phyloP scores from a whole-genome alignment of 768 basidiomycete species.

The Leucocoprinus sp. region DNA sequence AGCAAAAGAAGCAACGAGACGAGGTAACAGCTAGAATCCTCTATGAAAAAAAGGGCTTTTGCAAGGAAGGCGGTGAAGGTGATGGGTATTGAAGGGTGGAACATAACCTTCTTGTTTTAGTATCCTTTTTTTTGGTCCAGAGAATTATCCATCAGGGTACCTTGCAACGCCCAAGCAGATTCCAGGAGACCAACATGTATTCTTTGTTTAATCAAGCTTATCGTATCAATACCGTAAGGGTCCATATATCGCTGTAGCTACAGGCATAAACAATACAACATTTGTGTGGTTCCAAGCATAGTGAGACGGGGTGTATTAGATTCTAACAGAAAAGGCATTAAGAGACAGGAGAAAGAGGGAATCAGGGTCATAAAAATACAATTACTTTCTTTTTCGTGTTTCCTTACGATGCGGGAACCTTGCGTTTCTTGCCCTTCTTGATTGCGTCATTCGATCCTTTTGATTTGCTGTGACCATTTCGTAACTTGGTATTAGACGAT shows the following conservation, averaged over 20 bases:
- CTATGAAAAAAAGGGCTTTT: constrained; percentile 82
- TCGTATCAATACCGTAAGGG: constrained; percentile 2
- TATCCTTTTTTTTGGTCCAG: not conserved
- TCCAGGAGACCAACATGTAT: not conserved
- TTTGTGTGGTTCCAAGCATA: constrained; percentile 5
- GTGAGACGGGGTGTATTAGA: not conserved
- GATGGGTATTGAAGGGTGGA: constrained; percentile 95
- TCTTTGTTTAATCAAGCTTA: not conserved
- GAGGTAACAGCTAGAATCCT: constrained; percentile 77
- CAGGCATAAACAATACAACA: constrained; percentile 11
- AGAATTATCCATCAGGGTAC: not conserved
- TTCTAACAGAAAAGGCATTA: constrained; percentile 11
- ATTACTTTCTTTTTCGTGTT: constrained; percentile 13
- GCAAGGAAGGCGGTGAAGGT: constrained; percentile 92
- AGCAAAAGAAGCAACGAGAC: constrained; percentile 72
- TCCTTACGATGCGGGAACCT: constrained; percentile 29
- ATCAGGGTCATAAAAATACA: constrained; percentile 21
- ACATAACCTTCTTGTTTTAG: not conserved
- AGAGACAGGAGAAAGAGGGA: constrained; percentile 17
- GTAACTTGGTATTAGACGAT: constrained; percentile 28
- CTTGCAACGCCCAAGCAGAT: not conserved
- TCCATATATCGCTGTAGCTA: constrained; percentile 10
- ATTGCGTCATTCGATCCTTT: constrained; percentile 32
- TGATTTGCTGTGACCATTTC: constrained; percentile 40
- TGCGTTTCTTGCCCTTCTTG: constrained; percentile 55